Evolutionary conservation across 352 stramenopile species (phyloP), one percentile per base, ranked within the genome.

Genomic region (Globisporangium perplexum): DNA sequence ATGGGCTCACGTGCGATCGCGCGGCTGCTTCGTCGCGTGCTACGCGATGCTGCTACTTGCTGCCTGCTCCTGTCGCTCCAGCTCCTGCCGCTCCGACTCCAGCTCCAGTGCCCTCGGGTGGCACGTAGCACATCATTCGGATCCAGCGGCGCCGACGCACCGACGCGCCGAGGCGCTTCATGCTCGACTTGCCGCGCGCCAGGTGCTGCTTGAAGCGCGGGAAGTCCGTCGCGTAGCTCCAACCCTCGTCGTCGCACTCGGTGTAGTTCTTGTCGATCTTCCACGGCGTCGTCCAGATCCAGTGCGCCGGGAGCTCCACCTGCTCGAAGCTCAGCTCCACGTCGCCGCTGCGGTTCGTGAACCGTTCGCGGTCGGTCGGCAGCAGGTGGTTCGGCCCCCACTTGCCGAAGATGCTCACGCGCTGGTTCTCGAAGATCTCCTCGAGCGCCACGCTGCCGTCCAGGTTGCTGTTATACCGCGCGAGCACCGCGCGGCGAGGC

Each of bases 371-470:
- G 39, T 94, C 83, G 0, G 83, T 94, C 26, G 81, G 83, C 22
- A 91, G 66, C 53, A 94, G 58, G 44, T 94, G 82, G 57, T 92
- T 92, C 4, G 83, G 83, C 0, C 78, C 83, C 83, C 83, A 94
- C 47, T 93, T 93, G 31, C 81, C 81, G 69, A 93, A 93, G 60
- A 93, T 86, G 60, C 81, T 90, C 55, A 93, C 72, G 17, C 83
- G 83, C 61, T 93, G 83, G 60, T 93, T 93, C 61, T 93, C 81
- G 62, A 93, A 93, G 61, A 93, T 90, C 65, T 93, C 83, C 59
- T 93, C 83, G 20, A 93, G 65, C 10, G 72, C 83, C 4, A 93
- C 80, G 36, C 78, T 89, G 53, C 74, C 76, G 59, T 90, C 74
- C 11, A 88, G 50, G 3, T 75, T 86, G 49, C 76, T 86, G 57